A percentile compares a stretch with the other conserved stretches of the same genome.
phyloP scores from a whole-genome alignment of 495 filamentous ascomycete species.

The Thermothielavioides terrestris region DNA sequence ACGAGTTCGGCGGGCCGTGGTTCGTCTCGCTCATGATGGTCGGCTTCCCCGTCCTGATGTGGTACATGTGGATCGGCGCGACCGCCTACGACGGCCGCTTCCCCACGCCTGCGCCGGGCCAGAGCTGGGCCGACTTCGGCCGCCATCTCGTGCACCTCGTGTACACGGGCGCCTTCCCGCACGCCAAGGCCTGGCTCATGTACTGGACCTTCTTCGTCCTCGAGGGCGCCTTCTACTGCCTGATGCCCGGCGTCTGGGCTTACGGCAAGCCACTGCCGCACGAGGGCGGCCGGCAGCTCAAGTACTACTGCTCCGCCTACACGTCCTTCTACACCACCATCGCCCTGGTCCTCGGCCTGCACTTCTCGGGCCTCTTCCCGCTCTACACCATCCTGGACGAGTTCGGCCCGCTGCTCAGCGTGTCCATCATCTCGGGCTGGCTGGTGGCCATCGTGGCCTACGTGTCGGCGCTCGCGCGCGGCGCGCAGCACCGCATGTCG shows the following conservation, averaged over 20 bases:
- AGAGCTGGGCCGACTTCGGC: conserved; percentile 60
- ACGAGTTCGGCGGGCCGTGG: conserved; percentile 80
- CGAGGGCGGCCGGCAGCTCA: conserved; percentile 70
- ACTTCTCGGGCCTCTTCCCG: conserved; percentile 76
- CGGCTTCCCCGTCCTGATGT: conserved; percentile 88
- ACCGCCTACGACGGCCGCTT: conserved; percentile 81
- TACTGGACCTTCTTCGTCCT: conserved; percentile 90
- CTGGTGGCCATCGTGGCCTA: conserved; percentile 75
- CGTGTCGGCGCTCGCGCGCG: conserved; percentile 68
- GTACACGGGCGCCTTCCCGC: conserved; percentile 74
- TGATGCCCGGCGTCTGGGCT: conserved; percentile 73
- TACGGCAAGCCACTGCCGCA: conserved; percentile 82
- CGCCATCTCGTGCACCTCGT: conserved; percentile 57
- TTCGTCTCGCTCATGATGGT: conserved; percentile 81
- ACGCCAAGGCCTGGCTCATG: conserved; percentile 70
- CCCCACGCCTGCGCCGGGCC: conserved; percentile 54
- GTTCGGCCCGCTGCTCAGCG: conserved; percentile 83
- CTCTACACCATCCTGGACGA: conserved; percentile 93
- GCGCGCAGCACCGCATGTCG: conserved; percentile 84
- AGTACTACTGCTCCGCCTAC: conserved; percentile 88
- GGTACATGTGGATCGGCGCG: conserved; percentile 97
- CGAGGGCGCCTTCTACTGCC: conserved; percentile 71
- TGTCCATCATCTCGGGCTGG: conserved; percentile 84
- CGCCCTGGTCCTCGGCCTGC: conserved; percentile 53
- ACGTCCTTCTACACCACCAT: conserved; percentile 84